Conservation (phyloP, 257 asterid genomes). For the Lycium ferocissimum region DNA sequence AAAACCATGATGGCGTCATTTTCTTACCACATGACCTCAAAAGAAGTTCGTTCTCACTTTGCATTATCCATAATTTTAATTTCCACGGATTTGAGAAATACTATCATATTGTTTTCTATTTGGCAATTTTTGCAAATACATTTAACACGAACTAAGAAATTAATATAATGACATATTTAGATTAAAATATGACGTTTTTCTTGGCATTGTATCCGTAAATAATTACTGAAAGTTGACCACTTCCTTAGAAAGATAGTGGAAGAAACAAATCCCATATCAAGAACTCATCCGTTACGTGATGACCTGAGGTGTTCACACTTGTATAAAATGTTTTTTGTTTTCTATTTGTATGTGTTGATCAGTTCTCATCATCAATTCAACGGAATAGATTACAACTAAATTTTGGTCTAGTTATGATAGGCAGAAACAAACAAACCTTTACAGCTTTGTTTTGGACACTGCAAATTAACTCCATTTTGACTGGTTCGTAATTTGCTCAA, state of each 20-base stretch:
- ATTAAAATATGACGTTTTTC: conserved; percentile 21
- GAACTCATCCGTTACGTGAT: conserved; percentile 24
- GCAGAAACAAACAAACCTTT: background rate
- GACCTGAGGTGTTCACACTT: background rate
- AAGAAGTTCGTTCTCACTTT: background rate
- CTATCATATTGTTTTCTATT: background rate
- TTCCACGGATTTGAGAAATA: background rate
- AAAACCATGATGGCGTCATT: background rate
- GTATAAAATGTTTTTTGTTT: background rate
- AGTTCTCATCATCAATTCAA: background rate
- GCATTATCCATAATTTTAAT: too few relatives aligned
- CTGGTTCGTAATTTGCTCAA: conserved; percentile 27
- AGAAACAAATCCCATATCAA: conserved; percentile 18
- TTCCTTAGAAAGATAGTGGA: background rate
- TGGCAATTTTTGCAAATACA: background rate
- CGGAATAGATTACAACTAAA: background rate
- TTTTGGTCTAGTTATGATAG: background rate
- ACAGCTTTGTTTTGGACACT: conserved; percentile 26
- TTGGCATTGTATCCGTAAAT: background rate
- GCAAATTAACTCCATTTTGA: conserved; percentile 31
- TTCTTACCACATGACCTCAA: background rate
- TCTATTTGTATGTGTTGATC: background rate
- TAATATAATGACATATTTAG: background rate
- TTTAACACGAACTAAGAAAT: background rate
- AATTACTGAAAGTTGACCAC: background rate